Base-by-base conservation (phyloP, 2,329 filamentous ascomycete species). In the Pseudogymnoascus sp. region DNA sequence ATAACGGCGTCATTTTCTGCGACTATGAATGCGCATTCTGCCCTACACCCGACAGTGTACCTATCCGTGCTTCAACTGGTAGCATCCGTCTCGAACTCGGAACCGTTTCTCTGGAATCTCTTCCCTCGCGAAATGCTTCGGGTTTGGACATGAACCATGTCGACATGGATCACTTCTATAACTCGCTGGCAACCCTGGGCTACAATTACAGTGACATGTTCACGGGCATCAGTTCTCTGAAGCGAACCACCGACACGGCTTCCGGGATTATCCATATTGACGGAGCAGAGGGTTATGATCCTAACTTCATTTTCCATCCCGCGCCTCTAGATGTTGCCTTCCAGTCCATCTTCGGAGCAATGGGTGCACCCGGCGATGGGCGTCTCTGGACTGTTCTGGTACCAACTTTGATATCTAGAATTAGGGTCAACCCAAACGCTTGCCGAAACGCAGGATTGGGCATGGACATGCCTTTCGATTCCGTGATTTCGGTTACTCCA, bases 291-390 rank as follows among this genome's bases (percentile, higher is more conserved):
- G 59, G 35, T 31, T 37, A 53, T 11, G 24, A 28, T 16, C 22
- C 31, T 16, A 5, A 1, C 6, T 43, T 28, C 22, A 50, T 63
- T 11, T 11, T 63, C 12, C 62, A 63, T 19, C 62, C 62, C 31
- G 33, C 62, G 24, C 35, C 26, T n/a, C 62, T 63, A n/a, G 62
- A 63, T 26, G 62, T 43, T 12, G 33, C 56, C 26, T 63, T 63
- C 22, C 62, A 63, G n/a, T 14, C 28, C 0, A 74, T 81, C 0
- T 79, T 85, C 7, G 56, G 66, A 4, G 69, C 70, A 8, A 65
- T 56, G 22, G 61, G 56, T 2, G 61, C 28, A 14, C 70, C 70
- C 10, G 64, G 50, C 7, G 70, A 72, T 60, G 67, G 62, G 1
- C 43, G 60, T n/a, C 38, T 70, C 1, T 66, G 65, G 64, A 63